Evolutionary conservation across 129 eudicot species (phyloP).

Genomic region (Chrysanthemum seticuspe): DNA sequence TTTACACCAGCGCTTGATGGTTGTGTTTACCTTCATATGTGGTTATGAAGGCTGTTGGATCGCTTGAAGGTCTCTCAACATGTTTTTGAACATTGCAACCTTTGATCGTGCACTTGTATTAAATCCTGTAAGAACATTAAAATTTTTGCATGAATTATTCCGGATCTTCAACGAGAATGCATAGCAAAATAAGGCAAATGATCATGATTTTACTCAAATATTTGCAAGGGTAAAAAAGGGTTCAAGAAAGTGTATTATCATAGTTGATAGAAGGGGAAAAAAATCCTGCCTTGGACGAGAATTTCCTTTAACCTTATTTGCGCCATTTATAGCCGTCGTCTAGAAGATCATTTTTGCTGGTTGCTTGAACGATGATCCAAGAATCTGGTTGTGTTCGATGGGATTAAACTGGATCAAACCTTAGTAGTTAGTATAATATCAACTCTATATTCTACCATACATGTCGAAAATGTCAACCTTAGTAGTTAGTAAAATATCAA

Average conservation of each 20-base stretch:
- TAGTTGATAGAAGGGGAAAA: background rate
- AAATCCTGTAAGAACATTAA: constrained; percentile 54
- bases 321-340: constrained; percentile 33
- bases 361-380: constrained; percentile 18
- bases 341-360: constrained; percentile 24
- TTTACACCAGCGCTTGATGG: constrained; percentile 70
- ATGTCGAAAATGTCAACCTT: too few relatives aligned
- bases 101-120: constrained; percentile 79
- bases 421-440: too few relatives aligned
- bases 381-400: constrained; percentile 45
- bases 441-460: too few relatives aligned
- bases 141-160: too few relatives aligned
- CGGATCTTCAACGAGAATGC: background rate
- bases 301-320: constrained; percentile 29
- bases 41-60: constrained; percentile 84
- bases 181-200: background rate
- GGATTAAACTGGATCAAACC: constrained; percentile 33
- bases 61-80: constrained; percentile 89
- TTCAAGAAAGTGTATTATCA: background rate
- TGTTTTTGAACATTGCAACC: constrained; percentile 86
- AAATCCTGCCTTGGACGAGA: constrained; percentile 23
- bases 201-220: background rate
- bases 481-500: too few relatives aligned
- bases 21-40: constrained; percentile 60
- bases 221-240: background rate